These are phyloP conservation scores for Zygosaccharomyces siamensis DNA, from an alignment of 805 yeast species.

Conservation along the genomic window DNA sequence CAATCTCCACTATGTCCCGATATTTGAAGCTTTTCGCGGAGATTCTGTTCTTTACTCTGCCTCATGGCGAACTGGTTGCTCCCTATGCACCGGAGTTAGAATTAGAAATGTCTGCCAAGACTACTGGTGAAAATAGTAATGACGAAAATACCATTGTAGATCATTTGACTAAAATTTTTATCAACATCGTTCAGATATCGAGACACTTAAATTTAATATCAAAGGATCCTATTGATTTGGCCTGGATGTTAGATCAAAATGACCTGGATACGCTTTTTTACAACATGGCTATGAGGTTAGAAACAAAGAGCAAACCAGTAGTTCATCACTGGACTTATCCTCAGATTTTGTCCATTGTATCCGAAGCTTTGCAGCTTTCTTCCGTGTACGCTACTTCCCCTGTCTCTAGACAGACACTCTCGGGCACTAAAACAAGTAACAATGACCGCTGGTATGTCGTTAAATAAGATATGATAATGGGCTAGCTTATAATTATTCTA, in stretches of 20 bases:
- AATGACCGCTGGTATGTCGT: conserved; percentile 23
- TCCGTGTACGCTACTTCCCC: conserved; percentile 13
- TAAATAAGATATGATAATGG: conserved; percentile 3
- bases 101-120: conserved; percentile 2
- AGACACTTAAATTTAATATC: conserved; percentile 18
- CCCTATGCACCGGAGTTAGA: conserved; percentile 6
- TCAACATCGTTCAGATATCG: conserved; percentile 18
- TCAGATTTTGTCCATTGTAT: conserved; percentile 12
- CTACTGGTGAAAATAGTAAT: neutral
- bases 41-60: conserved; percentile 15
- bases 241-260: conserved; percentile 21
- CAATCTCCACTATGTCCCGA: conserved; percentile 23
- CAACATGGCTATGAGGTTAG: conserved; percentile 13
- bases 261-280: conserved; percentile 31
- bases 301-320: conserved; percentile 14
- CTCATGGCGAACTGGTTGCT: conserved; percentile 9
- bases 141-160: conserved; percentile 11
- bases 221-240: conserved; percentile 15
- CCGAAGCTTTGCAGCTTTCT: conserved; percentile 15
- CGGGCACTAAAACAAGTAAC: conserved; percentile 12
- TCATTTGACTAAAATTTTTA: conserved; percentile 18
- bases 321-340: conserved; percentile 15
- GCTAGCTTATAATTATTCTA: too few relatives aligned
- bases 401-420: conserved; percentile 12
- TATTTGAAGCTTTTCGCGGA: conserved; percentile 16